Evolutionary conservation across 106 monocot genomes (phyloP), one percentile per base, ranked within the genome.

Genomic region (Dendrobium huoshanense): DNA sequence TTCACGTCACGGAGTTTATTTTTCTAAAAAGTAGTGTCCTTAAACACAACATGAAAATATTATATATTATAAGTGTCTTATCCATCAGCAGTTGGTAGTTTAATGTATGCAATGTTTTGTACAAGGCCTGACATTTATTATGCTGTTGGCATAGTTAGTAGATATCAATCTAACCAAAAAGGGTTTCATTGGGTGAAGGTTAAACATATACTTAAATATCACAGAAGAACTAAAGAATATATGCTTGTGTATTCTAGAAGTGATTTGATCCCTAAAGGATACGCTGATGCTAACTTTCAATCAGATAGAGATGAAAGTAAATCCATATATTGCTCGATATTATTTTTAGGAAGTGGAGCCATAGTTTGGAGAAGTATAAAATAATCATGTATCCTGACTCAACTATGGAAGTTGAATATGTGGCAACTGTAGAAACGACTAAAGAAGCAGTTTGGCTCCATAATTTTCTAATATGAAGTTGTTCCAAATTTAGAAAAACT

Each of bases 311-410:
- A 78, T 58, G 1, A 25, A 33, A 5, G 25, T 15, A 59, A 55
- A 19, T 78, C 55, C 2, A 78, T 18, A 5, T 78, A 31, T 58
- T 31, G 78, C 3, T 55, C 25, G 0, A 31, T 58, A 16, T 77
- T 77, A 7, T 51, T 13, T 19, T 51, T 77, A 6, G 77, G 77
- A 8, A 19, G 77, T 20, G 77, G 58, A 58, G 55, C 58, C 9
- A 58, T 78, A 9, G 31, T 20, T 31, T 78, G 77, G 51, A n/a
- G 55, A 17, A 78, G 78, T 24, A 19, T 78, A 2, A 78, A 78
- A 55, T 10, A 78, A 58, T 11, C 51, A 2, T 59, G 31, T 58
- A 58, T 59, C 16, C 29, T 27, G 56, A 78, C 19, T 78, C 78
- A 15, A 78, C 33, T 6, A 78, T 59, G 25, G 56, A 78, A 40